Percentiles rank a stretch among this genome's conserved stretches.
Conservation (phyloP, 2,329 filamentous ascomycete species). For the Calycina herbarum region DNA sequence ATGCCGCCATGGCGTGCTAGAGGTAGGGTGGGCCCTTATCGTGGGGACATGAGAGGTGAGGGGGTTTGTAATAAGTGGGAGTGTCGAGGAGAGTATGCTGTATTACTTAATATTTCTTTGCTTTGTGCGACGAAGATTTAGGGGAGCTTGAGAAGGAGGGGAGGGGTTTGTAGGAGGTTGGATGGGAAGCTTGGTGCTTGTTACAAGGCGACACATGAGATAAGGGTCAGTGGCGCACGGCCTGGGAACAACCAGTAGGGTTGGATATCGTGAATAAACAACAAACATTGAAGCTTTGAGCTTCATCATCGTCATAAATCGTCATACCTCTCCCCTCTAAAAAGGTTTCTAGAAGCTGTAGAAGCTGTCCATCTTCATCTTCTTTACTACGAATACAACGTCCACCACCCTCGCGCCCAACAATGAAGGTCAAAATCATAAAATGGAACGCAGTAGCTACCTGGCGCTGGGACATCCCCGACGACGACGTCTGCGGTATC, state of each 20-base stretch:
- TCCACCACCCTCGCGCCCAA: neutral
- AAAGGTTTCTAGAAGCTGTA: neutral
- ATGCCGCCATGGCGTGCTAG: slow-evolving; percentile 35
- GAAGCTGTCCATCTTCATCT: neutral
- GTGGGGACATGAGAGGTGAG: slow-evolving; percentile 22
- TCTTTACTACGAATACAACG: neutral
- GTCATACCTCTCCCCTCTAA: neutral
- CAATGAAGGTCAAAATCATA: slow-evolving; percentile 94
- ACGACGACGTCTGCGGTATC: slow-evolving; percentile 97
- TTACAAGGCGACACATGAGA: neutral
- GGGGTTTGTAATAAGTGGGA: slow-evolving; percentile 5
- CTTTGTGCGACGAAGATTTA: slow-evolving; percentile 10
- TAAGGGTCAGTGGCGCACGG: neutral
- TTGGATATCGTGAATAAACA: neutral
- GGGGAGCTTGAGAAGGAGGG: slow-evolving; percentile 13
- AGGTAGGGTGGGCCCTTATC: slow-evolving; percentile 20
- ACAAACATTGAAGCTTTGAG: slow-evolving; percentile 5
- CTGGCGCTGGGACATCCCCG: slow-evolving; percentile 96
- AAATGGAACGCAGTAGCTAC: slow-evolving; percentile 93
- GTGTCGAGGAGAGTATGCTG: neutral
- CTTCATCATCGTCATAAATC: neutral
- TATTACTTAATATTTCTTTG: neutral
- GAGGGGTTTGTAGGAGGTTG: slow-evolving; percentile 12
- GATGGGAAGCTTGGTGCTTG: slow-evolving; percentile 8
- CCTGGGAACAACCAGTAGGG: neutral